These are phyloP conservation scores for Russula olivacea DNA, from an alignment of 768 basidiomycete genomes.

Conservation along the genomic window DNA sequence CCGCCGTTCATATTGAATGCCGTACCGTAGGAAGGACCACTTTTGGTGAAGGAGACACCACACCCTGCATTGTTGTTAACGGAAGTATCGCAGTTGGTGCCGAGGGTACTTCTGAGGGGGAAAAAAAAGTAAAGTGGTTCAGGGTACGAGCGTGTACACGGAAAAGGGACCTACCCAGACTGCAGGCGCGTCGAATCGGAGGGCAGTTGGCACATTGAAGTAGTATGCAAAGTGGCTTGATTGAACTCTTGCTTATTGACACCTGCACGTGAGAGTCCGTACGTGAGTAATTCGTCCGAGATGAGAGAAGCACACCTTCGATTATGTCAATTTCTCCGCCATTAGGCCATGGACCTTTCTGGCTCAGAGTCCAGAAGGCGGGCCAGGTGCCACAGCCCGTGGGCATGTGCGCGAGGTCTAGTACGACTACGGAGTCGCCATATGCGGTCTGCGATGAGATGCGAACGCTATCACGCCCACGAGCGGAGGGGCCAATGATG, in stretches of 20 bases:
- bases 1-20: constrained; percentile 49
- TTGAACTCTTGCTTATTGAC: constrained; percentile 46
- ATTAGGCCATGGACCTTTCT: constrained; percentile 49
- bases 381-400: constrained; percentile 59
- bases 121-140: background rate
- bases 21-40: constrained; percentile 40
- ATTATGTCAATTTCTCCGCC: constrained; percentile 60
- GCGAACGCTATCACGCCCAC: too few species aligned
- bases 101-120: constrained; percentile 34
- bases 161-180: constrained; percentile 37
- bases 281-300: background rate
- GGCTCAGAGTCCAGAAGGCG: constrained; percentile 55
- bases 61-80: constrained; percentile 58
- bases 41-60: constrained; percentile 40
- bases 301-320: constrained; percentile 38
- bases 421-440: constrained; percentile 42
- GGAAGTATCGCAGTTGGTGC: constrained; percentile 44
- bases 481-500: too few species aligned
- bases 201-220: constrained; percentile 39
- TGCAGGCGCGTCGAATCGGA: constrained; percentile 31
- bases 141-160: background rate
- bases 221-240: constrained; percentile 51
- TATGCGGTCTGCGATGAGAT: constrained; percentile 38
- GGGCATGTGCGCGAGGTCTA: constrained; percentile 58
- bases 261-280: constrained; percentile 29